A percentile compares a stretch with the other conserved stretches of the same genome.
Evolutionary conservation across 2,329 filamentous ascomycete species (phyloP).

Genomic region (Hypoxylon sp.): DNA sequence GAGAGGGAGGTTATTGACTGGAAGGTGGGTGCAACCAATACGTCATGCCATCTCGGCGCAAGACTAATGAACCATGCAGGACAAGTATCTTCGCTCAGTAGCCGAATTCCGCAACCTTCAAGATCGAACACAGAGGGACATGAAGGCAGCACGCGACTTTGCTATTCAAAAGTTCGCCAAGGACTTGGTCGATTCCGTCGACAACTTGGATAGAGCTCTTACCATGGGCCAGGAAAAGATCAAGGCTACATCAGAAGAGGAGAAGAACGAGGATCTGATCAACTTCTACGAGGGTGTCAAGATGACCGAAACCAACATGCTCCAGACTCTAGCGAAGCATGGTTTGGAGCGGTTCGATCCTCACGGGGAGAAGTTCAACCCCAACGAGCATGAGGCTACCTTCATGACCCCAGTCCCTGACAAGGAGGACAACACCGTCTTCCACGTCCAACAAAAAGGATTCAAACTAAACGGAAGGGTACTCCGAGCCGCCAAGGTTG

Average conservation of each 20-base stretch:
- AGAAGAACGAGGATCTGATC: conserved; percentile 74
- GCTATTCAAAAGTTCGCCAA: conserved; percentile 96
- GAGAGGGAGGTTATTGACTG: conserved; percentile 82
- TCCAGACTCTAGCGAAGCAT: conserved; percentile 92
- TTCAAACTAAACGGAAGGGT: conserved; percentile 94
- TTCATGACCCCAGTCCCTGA: conserved; percentile 91
- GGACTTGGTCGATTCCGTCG: conserved; percentile 93
- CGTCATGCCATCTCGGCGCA: background rate
- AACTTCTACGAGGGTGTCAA: conserved; percentile 90
- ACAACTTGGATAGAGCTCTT: conserved; percentile 97
- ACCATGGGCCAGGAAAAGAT: conserved; percentile 84
- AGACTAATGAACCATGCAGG: conserved; percentile 66
- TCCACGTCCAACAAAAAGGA: conserved; percentile 94
- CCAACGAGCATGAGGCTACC: conserved; percentile 95
- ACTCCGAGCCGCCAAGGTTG: conserved; percentile 93
- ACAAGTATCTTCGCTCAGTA: conserved; percentile 93
- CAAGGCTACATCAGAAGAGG: conserved; percentile 56
- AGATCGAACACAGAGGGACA: conserved; percentile 91
- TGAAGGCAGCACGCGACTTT: conserved; percentile 89
- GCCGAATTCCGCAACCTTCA: conserved; percentile 99
- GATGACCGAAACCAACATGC: conserved; percentile 93
- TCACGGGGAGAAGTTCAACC: conserved; percentile 89
- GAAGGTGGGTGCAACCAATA: conserved; percentile 74
- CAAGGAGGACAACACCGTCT: conserved; percentile 91
- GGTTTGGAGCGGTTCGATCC: conserved; percentile 92